Evolutionary conservation across 495 filamentous ascomycete species (phyloP), one percentile per base, ranked within the genome.

Genomic region (Aspergillus nanangensis): DNA sequence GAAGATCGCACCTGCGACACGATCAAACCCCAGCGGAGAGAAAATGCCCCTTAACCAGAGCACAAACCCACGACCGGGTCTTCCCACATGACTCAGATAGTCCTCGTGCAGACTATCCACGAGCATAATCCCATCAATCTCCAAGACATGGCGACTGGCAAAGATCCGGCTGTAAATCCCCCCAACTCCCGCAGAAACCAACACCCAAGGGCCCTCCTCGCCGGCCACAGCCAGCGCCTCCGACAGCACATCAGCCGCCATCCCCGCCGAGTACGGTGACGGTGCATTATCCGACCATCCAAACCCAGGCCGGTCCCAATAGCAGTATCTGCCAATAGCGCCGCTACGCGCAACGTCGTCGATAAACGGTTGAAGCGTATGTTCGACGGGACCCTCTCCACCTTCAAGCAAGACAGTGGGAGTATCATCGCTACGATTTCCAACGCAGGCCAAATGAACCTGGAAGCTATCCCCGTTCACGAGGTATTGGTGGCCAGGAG

Each of bases 281-380:
- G 92, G 93, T 0, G 93, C 91, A 51, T 90, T 90, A 66, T 98
- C 93, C 37, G 88, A 93, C 82, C 86, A 96, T 27, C 75, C 90
- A 40, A 90, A 70, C 1, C 93, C 93, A 1, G 93, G 93, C 17
- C 93, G 86, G 57, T 98, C 93, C 69, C 87, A 94, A 65, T 95
- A 96, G 71, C 93, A 98, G 66, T 93, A 98, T 36, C 91, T 83
- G 38, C 66, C 60, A 48, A 98, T 93, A 21, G 80, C 83, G 20
- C 88, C 85, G 45, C 88, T 87, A 25, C 72, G 66, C 47, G 86
- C 76, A 0, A 83, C 78, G 48, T 77, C 70, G 47, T 77, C 67
- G 14, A 78, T 66, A 65, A 94, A 85, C 23, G 82, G 79, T 64
- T 86, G 83, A 38, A 96, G 66, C 14, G 58, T 60, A 55, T 80